Base-by-base conservation (phyloP, 805 yeast genomes). In the Ogataea pilisensis region DNA sequence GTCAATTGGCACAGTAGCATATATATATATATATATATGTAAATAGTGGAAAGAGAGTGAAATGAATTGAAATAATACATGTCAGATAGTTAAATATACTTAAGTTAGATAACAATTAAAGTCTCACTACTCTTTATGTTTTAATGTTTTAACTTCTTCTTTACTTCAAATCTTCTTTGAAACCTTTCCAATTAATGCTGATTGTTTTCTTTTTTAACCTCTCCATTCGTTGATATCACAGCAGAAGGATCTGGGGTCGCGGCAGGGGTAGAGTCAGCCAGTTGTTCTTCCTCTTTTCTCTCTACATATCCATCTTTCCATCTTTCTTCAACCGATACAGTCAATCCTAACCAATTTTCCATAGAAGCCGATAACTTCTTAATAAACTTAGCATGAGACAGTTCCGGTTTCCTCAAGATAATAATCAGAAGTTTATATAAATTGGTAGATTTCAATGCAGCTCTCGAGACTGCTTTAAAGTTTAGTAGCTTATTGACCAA, bases 401-500 rank as follows among this genome's bases (percentile, higher is more conserved):
- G 44, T 41, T 67, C 69, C 2, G 72, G 71, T 44, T 66, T 66
- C 37, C 54, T 65, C 41, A 69, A 48, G 8, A 67, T 49, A 17
- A 54, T 50, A 19, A 57, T 46, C 17, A 69, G 41, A 4, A 68
- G 47, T 30, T 61, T 66, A 28, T 54, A 54, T 8, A 69, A 35
- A 14, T 61, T 62, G 1, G 63, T 47, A 2, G 61, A 48, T 31
- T 55, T 57, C 11, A 69, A 35, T 17, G 61, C 46, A 0, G 71
- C 54, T 32, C 50, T 47, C 19, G 67, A 60, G 31, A 57, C 53
- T 13, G 32, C 39, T n/a, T 49, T 46, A 26, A 49, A 29, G 2
- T 45, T 41, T 21, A 51, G 42, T 19, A 67, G 37, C 7, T 54
- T 41, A 5, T 48, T 53, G 5, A 65, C 43, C 5, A 57, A 31